Evolutionary conservation across 495 filamentous ascomycete species (phyloP).

Genomic region (Oleoguttula mirabilis): DNA sequence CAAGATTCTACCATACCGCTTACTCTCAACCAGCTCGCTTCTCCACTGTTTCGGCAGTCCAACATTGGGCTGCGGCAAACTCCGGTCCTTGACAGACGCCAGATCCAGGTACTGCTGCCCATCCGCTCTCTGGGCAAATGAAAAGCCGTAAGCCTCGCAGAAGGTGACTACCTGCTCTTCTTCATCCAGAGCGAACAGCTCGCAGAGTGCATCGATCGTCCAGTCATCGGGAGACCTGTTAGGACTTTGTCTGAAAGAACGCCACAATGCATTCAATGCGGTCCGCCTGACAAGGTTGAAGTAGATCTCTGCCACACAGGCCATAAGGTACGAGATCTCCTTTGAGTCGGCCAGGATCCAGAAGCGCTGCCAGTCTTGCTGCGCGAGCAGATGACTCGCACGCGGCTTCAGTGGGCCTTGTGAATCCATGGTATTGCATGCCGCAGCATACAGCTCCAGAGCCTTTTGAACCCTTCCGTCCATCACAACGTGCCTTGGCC

Average conservation of each 20-base stretch:
- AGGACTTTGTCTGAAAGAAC: constrained; percentile 44
- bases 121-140: constrained; percentile 36
- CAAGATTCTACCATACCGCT: constrained; percentile 18
- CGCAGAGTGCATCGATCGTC: constrained; percentile 53
- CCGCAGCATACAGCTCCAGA: constrained; percentile 54
- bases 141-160: constrained; percentile 54
- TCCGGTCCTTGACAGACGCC: constrained; percentile 10
- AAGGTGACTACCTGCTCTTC: constrained; percentile 58
- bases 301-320: constrained; percentile 82
- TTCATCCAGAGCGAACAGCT: constrained; percentile 60
- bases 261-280: constrained; percentile 59
- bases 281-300: constrained; percentile 71
- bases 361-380: constrained; percentile 56
- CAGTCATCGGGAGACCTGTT: constrained; percentile 52
- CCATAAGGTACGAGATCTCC: constrained; percentile 76
- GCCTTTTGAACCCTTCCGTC: constrained; percentile 52
- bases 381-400: constrained; percentile 42
- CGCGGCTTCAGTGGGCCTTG: constrained; percentile 52
- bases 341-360: constrained; percentile 61
- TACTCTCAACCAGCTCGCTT: constrained; percentile 20
- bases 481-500: constrained; percentile 46
- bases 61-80: constrained; percentile 12
- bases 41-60: constrained; percentile 16
- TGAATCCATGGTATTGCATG: constrained; percentile 51
- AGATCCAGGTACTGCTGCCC: constrained; percentile 27